These are phyloP conservation scores for Lachancea sp. DNA, from an alignment of 805 yeast genomes.

Conservation along the genomic window DNA sequence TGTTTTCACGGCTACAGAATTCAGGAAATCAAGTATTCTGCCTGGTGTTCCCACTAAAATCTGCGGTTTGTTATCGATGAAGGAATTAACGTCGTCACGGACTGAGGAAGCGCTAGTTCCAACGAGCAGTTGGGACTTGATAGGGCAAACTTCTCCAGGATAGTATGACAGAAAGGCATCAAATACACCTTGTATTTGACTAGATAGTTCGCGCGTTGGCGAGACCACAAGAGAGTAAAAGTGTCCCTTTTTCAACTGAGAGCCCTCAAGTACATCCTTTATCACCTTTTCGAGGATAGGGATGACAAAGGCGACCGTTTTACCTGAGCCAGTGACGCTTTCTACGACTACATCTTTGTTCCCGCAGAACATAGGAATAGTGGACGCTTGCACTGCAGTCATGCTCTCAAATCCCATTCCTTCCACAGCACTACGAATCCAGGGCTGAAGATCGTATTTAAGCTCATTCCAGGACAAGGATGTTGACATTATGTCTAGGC, in stretches of 20 bases:
- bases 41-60: constrained; percentile 92
- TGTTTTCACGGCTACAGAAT: constrained; percentile 51
- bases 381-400: constrained; percentile 97
- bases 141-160: constrained; percentile 40
- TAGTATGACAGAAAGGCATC: constrained; percentile 49
- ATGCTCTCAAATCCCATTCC: constrained; percentile 69
- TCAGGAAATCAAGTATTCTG: constrained; percentile 66
- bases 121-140: constrained; percentile 55
- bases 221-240: constrained; percentile 68
- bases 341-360: constrained; percentile 95
- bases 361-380: constrained; percentile 74
- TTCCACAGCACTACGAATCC: constrained; percentile 63
- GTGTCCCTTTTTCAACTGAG: constrained; percentile 48
- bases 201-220: constrained; percentile 60
- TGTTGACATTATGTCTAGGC: constrained; percentile 27
- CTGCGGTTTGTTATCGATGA: constrained; percentile 53
- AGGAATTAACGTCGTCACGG: constrained; percentile 64
- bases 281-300: constrained; percentile 70
- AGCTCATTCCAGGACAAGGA: constrained; percentile 61
- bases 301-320: constrained; percentile 81
- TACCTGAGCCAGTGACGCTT: constrained; percentile 98
- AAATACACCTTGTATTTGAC: constrained; percentile 66
- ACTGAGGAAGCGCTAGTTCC: constrained; percentile 48
- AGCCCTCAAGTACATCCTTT: constrained; percentile 29
- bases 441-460: constrained; percentile 50